A percentile compares a stretch with the other conserved stretches of the same genome.
phyloP scores from a whole-genome alignment of 2,329 filamentous ascomycete genomes.

The Alternaria sp. region DNA sequence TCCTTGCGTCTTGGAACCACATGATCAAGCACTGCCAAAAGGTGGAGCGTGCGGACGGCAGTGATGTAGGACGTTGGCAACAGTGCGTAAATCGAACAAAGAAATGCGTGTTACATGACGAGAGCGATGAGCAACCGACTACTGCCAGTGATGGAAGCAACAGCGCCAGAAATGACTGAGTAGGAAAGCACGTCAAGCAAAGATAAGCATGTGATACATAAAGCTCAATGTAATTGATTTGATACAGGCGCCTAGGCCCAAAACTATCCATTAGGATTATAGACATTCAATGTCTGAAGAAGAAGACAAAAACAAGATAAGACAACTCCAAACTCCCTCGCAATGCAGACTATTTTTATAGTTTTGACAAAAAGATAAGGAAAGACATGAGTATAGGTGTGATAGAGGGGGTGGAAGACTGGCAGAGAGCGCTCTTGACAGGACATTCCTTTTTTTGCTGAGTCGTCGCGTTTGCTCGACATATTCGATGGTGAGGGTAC shows the following conservation, averaged over 20 bases:
- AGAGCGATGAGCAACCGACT: background rate
- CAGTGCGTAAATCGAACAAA: background rate
- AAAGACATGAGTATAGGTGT: background rate
- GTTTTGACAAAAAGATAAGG: slow-evolving; percentile 7
- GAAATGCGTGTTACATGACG: background rate
- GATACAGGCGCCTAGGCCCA: slow-evolving; percentile 1
- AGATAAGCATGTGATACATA: too few species aligned
- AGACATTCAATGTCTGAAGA: slow-evolving; percentile 43
- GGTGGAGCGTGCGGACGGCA: background rate
- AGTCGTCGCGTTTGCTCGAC: background rate
- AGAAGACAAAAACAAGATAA: slow-evolving; percentile 16
- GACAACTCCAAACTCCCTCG: slow-evolving; percentile 27
- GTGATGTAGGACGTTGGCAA: too few species aligned
- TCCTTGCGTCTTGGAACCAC: background rate
- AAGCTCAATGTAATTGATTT: background rate
- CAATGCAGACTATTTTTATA: slow-evolving; percentile 25
- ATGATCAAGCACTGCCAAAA: background rate
- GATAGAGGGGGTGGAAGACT: background rate
- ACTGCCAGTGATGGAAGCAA: rapidly evolving
- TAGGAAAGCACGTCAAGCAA: rapidly evolving
- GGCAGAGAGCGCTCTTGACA: slow-evolving; percentile 26
- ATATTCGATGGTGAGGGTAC: background rate
- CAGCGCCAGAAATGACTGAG: background rate
- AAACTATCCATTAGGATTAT: slow-evolving; percentile 33
- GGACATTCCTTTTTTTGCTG: slow-evolving; percentile 21